Evolutionary conservation across 345 rosid genomes (phyloP).

Genomic region (Diplotaxis tenuifolia): DNA sequence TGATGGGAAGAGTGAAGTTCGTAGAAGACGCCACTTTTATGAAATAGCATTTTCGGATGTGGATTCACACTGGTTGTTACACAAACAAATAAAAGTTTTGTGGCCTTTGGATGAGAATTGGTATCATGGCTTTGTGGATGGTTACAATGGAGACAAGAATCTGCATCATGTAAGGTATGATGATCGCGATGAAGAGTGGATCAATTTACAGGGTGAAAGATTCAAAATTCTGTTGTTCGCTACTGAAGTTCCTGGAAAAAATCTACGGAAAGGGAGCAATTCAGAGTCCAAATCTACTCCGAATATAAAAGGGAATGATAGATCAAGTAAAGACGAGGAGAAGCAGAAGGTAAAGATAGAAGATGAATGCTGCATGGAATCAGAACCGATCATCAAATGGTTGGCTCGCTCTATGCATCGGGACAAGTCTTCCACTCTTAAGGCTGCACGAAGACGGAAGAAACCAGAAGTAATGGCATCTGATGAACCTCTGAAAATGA

Average conservation of each 20-base stretch:
- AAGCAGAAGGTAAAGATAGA: slow-evolving; percentile 42
- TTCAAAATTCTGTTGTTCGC: slow-evolving; percentile 83
- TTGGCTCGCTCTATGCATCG: slow-evolving; percentile 61
- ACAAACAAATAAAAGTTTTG: slow-evolving; percentile 75
- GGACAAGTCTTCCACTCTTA: slow-evolving; percentile 55
- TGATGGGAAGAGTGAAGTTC: slow-evolving; percentile 52
- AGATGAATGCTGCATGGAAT: slow-evolving; percentile 64
- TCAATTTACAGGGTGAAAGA: slow-evolving; percentile 73
- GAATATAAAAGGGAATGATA: slow-evolving; percentile 41
- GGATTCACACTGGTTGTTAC: slow-evolving; percentile 70
- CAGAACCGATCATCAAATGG: slow-evolving; percentile 94
- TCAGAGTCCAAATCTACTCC: slow-evolving; percentile 39
- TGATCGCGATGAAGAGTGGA: slow-evolving; percentile 99
- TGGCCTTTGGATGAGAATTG: slow-evolving; percentile 96
- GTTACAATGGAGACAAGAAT: slow-evolving; percentile 65
- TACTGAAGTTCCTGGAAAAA: slow-evolving; percentile 66
- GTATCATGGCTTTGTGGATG: slow-evolving; percentile 81
- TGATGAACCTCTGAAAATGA: slow-evolving; percentile 33
- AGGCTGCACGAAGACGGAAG: slow-evolving; percentile 53
- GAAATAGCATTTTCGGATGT: slow-evolving; percentile 66
- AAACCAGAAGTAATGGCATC: slow-evolving; percentile 34
- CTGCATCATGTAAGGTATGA: slow-evolving; percentile 94
- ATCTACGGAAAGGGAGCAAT: slow-evolving; percentile 43
- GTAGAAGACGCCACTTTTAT: slow-evolving; percentile 86
- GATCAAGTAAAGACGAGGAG: slow-evolving; percentile 40